Evolutionary conservation across 306 rosid species (phyloP).

Genomic region (Vigna mungo): DNA sequence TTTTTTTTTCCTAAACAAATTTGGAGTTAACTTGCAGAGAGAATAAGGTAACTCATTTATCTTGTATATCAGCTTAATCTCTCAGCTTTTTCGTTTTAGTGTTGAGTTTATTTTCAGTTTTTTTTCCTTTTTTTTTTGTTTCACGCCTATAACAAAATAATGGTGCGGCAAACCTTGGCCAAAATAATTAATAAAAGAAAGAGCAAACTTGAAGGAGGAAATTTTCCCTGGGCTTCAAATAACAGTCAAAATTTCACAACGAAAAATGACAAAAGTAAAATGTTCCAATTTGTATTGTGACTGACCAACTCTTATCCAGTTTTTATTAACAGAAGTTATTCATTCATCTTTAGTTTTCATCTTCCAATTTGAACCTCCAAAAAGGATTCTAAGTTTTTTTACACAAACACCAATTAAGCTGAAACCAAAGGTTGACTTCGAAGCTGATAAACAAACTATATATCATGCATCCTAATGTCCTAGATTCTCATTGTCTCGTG

Average conservation of each 20-base stretch:
- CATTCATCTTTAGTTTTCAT: not conserved
- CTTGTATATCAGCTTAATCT: no score
- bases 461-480: not conserved
- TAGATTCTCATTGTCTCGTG: constrained; percentile 32
- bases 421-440: constrained; percentile 27
- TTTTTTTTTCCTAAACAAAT: no score
- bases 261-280: not conserved
- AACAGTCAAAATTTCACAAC: not conserved
- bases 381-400: constrained; percentile 11
- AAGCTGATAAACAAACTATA: not conserved
- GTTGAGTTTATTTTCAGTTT: no score
- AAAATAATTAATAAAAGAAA: no score
- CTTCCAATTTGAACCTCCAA: constrained; percentile 7
- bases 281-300: not conserved
- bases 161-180: no score
- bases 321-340: not conserved
- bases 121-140: no score
- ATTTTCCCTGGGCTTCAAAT: not conserved
- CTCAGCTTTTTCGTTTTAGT: no score
- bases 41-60: no score
- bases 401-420: constrained; percentile 35
- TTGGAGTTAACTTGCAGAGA: no score
- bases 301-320: not conserved
- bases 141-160: no score
- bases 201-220: no score